A percentile compares a stretch with the other conserved stretches of the same genome.
These are phyloP conservation scores for Ganoderma boninense DNA, from an alignment of 1,284 basidiomycete species.

Conservation along the genomic window DNA sequence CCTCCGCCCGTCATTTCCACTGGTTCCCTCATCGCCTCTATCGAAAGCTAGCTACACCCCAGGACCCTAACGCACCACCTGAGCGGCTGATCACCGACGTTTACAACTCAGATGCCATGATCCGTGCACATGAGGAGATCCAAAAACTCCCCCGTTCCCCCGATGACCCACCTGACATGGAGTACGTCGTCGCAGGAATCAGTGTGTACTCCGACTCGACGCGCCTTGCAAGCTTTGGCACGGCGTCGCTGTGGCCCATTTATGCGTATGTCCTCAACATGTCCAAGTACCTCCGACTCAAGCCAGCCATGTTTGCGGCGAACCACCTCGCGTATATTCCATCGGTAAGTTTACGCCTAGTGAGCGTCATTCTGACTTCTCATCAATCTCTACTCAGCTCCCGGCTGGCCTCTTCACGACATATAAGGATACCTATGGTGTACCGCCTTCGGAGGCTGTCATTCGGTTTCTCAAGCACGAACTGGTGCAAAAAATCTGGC, in stretches of 20 bases:
- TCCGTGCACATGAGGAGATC: slow-evolving; percentile 27
- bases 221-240: slow-evolving; percentile 26
- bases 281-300: slow-evolving; percentile 36
- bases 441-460: not conserved
- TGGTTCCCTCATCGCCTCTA: not conserved
- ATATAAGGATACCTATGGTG: not conserved
- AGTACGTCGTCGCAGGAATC: slow-evolving; percentile 30
- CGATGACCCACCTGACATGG: slow-evolving; percentile 24
- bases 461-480: slow-evolving; percentile 36
- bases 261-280: slow-evolving; percentile 28
- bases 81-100: slow-evolving; percentile 30
- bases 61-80: not conserved
- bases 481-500: slow-evolving; percentile 37
- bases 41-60: not conserved
- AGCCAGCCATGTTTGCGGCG: slow-evolving; percentile 25
- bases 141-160: slow-evolving; percentile 16
- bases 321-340: slow-evolving; percentile 41
- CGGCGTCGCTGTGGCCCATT: slow-evolving; percentile 27
- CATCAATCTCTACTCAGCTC: not conserved
- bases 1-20: not conserved
- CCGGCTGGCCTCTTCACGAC: not conserved
- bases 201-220: slow-evolving; percentile 33
- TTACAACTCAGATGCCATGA: slow-evolving; percentile 30
- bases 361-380: not conserved
- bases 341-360: not conserved